These are phyloP conservation scores for Fusarium tricinctum DNA, from an alignment of 2,329 filamentous ascomycete species.

Conservation along the genomic window DNA sequence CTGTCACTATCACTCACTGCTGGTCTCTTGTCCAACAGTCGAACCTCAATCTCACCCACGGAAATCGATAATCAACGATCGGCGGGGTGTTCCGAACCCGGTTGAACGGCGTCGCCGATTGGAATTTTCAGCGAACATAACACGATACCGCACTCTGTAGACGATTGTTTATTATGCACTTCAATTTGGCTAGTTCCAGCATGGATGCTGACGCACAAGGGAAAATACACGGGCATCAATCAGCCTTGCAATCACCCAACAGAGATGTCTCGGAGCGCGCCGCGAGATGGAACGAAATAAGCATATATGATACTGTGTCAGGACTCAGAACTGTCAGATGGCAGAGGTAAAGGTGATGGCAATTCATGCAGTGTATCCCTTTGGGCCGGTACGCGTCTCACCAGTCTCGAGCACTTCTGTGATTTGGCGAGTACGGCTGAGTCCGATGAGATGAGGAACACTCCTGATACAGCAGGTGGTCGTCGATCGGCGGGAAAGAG, in stretches of 20 bases:
- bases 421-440: constrained; percentile 6
- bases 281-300: constrained; percentile 3
- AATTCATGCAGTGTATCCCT: constrained; percentile 14
- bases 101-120: constrained; percentile 46
- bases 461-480: constrained; percentile 33
- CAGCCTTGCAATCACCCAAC: neutral
- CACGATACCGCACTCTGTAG: neutral
- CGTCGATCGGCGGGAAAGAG: constrained; percentile 21
- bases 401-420: constrained; percentile 1
- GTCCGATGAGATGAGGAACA: constrained; percentile 7
- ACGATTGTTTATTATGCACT: neutral
- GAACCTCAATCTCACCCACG: constrained; percentile 24
- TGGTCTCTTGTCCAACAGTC: constrained; percentile 4
- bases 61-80: constrained; percentile 39
- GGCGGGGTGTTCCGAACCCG: constrained; percentile 40
- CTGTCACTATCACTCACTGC: too few relatives aligned
- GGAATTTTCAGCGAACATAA: neutral
- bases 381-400: constrained; percentile 3
- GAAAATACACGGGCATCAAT: constrained; percentile 5
- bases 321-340: constrained; percentile 10
- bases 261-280: neutral
- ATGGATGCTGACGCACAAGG: constrained; percentile 16
- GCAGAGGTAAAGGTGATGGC: neutral
- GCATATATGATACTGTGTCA: constrained; percentile 5
- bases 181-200: constrained; percentile 19